Percentiles rank a stretch among this genome's conserved stretches.
Conservation (phyloP, 352 stramenopile genomes). For the Pythium rhizo-oryzae region DNA sequence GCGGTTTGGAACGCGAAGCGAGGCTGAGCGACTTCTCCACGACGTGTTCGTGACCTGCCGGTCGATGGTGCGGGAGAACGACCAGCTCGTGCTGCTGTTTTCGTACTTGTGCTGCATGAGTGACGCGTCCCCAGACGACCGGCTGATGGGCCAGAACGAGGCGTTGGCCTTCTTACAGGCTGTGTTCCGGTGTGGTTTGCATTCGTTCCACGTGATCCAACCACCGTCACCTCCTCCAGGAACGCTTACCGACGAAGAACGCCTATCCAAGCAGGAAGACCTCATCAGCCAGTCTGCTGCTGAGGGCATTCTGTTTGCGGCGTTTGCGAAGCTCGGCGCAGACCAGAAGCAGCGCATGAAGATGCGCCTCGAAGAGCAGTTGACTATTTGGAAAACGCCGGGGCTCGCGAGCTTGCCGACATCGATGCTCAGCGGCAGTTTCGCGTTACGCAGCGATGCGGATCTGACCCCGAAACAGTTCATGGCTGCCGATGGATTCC, state of each 20-base stretch:
- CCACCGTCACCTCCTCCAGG: conserved; percentile 5
- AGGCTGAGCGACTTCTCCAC: conserved; percentile 82
- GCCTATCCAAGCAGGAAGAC: conserved; percentile 26
- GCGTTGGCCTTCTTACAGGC: conserved; percentile 60
- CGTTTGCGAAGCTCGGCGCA: conserved; percentile 47
- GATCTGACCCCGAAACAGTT: conserved; percentile 22
- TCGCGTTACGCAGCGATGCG: background rate
- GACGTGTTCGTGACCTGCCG: conserved; percentile 86
- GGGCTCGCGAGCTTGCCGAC: conserved; percentile 11
- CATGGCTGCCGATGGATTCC: conserved; percentile 54
- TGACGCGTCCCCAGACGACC: conserved; percentile 55
- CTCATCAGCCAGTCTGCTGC: conserved; percentile 40
- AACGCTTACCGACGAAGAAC: background rate
- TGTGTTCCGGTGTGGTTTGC: conserved; percentile 61
- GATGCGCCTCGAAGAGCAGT: conserved; percentile 37
- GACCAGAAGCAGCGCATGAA: conserved; percentile 56
- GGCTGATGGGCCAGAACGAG: conserved; percentile 71
- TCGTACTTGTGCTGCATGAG: conserved; percentile 74
- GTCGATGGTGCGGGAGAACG: conserved; percentile 35
- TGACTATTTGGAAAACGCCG: conserved; percentile 30
- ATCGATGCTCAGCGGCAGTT: conserved; percentile 16
- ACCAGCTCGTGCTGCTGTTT: conserved; percentile 55
- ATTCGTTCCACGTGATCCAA: conserved; percentile 57
- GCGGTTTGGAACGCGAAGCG: conserved; percentile 66
- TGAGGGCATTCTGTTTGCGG: conserved; percentile 48